These are phyloP conservation scores for Tricholoma furcatifolium DNA, from an alignment of 768 basidiomycete genomes.

Conservation along the genomic window DNA sequence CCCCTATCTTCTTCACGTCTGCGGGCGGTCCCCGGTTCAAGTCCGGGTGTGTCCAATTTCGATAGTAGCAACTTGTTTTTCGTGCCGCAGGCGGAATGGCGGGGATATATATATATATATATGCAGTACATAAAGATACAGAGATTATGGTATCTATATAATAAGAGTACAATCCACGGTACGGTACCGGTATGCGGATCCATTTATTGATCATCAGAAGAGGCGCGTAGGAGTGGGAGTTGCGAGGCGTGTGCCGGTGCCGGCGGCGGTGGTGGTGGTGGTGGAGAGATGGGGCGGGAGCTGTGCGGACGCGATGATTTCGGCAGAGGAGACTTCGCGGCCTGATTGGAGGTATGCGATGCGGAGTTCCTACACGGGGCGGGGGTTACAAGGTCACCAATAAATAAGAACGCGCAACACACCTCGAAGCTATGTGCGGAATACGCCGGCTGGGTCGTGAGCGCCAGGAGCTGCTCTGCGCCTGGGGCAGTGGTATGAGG, in stretches of 20 bases:
- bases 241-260: neutral
- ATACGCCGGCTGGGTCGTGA: conserved; percentile 35
- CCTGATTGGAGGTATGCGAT: conserved; percentile 40
- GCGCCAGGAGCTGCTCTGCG: conserved; percentile 33
- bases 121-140: no score
- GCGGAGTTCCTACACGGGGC: conserved; percentile 60
- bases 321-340: conserved; percentile 44
- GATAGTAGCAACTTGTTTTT: no score
- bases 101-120: no score
- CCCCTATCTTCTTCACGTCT: neutral
- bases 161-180: no score
- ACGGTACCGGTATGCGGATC: no score
- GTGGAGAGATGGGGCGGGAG: neutral
- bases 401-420: neutral
- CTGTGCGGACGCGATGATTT: conserved; percentile 23
- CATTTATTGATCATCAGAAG: no score
- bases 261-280: neutral
- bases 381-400: no score
- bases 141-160: no score
- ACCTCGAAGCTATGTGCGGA: conserved; percentile 52
- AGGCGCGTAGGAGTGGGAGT: neutral
- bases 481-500: conserved; percentile 4
- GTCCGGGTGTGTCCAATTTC: conserved; percentile 28
- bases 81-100: no score
- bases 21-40: conserved; percentile 30